Conservation (phyloP, 2,329 filamentous ascomycete species). For the Penicillium sp. region DNA sequence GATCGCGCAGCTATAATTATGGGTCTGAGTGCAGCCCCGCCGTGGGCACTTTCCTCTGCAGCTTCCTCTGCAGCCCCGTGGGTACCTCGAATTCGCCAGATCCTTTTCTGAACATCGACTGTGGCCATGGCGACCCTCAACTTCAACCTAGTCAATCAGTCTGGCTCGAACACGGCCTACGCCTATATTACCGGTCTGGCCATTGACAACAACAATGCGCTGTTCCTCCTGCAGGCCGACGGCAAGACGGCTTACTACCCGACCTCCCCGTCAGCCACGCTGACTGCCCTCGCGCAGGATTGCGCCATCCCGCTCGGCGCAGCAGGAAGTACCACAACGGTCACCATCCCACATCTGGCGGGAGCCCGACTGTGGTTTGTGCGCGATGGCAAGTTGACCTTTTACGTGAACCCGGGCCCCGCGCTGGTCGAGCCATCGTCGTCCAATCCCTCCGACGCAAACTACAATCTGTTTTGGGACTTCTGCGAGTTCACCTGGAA, state of each 20-base stretch:
- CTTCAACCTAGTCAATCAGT: constrained; percentile 65
- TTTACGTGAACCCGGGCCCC: constrained; percentile 69
- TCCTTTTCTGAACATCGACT: not conserved
- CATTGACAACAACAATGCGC: constrained; percentile 57
- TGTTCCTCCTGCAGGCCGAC: constrained; percentile 64
- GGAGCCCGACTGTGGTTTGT: constrained; percentile 73
- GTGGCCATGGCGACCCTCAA: constrained; percentile 48
- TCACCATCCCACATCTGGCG: constrained; percentile 67
- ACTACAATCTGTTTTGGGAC: constrained; percentile 62
- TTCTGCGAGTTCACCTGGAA: constrained; percentile 72
- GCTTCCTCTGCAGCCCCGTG: not conserved
- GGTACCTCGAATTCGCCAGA: not conserved
- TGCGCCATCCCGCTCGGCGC: constrained; percentile 63
- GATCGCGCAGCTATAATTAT: constrained; percentile 13
- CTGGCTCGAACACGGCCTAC: constrained; percentile 59
- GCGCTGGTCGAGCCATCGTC: constrained; percentile 73
- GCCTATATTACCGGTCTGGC: constrained; percentile 70
- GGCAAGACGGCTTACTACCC: constrained; percentile 67
- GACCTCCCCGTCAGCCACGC: constrained; percentile 53
- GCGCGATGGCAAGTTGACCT: constrained; percentile 60
- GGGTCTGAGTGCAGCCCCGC: constrained; percentile 1
- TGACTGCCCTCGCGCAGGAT: constrained; percentile 53
- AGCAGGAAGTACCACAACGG: constrained; percentile 57
- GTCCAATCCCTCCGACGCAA: constrained; percentile 63
- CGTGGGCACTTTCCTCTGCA: not conserved